Percentiles rank a stretch among this genome's conserved stretches.
Conservation (phyloP, 1,284 basidiomycete genomes). For the Puccinia polysora region DNA sequence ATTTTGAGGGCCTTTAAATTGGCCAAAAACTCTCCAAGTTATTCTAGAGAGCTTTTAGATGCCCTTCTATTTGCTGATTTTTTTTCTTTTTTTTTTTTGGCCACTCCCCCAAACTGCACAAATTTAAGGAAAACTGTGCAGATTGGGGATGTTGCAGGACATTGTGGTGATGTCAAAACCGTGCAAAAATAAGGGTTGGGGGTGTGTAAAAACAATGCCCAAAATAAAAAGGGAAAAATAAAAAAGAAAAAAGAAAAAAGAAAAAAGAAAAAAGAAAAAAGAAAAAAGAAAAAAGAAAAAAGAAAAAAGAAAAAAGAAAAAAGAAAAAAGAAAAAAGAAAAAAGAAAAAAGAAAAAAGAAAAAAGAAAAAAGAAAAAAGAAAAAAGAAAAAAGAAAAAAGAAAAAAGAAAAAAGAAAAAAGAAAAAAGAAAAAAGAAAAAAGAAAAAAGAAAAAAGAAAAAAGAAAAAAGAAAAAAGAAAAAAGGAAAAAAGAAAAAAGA, state of each 20-base stretch:
- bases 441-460: background rate
- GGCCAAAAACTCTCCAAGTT: no score
- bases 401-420: background rate
- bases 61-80: no score
- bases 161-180: no score
- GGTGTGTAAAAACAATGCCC: background rate
- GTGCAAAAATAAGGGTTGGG: no score
- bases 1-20: no score
- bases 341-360: background rate
- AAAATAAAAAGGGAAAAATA: background rate
- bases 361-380: background rate
- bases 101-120: no score
- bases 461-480: background rate
- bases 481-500: background rate
- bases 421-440: background rate
- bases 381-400: background rate
- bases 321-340: background rate
- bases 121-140: no score
- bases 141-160: no score
- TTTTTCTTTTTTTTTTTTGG: no score
- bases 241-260: background rate
- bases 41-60: no score
- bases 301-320: background rate
- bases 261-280: background rate
- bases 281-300: background rate